phyloP scores from a whole-genome alignment of 2,329 filamentous ascomycete genomes.

The Cladosporium sp. region DNA sequence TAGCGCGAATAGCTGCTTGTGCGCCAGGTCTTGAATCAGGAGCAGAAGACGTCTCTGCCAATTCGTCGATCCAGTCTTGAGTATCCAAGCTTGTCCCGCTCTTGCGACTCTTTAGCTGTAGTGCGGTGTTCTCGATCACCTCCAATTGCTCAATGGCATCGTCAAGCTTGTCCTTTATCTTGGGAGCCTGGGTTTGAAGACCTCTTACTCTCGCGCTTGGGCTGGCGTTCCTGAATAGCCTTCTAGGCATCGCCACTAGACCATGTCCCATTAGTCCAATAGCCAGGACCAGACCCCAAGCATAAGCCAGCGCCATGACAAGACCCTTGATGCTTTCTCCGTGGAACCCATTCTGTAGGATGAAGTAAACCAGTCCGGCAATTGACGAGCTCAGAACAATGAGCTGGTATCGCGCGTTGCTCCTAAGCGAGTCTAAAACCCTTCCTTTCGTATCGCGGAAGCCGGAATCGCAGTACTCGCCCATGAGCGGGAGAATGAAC shows the following conservation, averaged over 20 bases:
- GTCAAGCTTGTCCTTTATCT: constrained; percentile 79
- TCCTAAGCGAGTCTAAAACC: constrained; percentile 76
- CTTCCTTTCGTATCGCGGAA: constrained; percentile 82
- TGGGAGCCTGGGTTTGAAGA: constrained; percentile 74
- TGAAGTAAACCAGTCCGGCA: constrained; percentile 76
- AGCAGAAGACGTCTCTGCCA: constrained; percentile 71
- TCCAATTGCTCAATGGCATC: constrained; percentile 78
- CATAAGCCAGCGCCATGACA: constrained; percentile 91
- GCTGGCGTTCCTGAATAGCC: constrained; percentile 73
- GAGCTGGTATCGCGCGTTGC: constrained; percentile 84
- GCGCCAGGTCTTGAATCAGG: constrained; percentile 53
- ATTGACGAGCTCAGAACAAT: constrained; percentile 69
- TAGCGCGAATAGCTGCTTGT: constrained; percentile 32
- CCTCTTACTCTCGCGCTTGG: constrained; percentile 69
- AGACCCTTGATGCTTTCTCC: constrained; percentile 72
- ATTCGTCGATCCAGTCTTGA: constrained; percentile 93
- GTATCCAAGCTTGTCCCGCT: constrained; percentile 70
- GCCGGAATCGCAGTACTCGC: constrained; percentile 91
- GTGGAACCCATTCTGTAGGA: constrained; percentile 70
- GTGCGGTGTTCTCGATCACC: constrained; percentile 74
- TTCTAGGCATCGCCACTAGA: constrained; percentile 82
- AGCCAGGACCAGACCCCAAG: constrained; percentile 84
- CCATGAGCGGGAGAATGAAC: constrained; percentile 91
- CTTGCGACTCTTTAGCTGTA: constrained; percentile 76
- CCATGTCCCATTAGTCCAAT: constrained; percentile 99